Percentiles rank a stretch among this genome's conserved stretches.
Conservation (phyloP, 2,329 filamentous ascomycete species). For the Didymella sp. region DNA sequence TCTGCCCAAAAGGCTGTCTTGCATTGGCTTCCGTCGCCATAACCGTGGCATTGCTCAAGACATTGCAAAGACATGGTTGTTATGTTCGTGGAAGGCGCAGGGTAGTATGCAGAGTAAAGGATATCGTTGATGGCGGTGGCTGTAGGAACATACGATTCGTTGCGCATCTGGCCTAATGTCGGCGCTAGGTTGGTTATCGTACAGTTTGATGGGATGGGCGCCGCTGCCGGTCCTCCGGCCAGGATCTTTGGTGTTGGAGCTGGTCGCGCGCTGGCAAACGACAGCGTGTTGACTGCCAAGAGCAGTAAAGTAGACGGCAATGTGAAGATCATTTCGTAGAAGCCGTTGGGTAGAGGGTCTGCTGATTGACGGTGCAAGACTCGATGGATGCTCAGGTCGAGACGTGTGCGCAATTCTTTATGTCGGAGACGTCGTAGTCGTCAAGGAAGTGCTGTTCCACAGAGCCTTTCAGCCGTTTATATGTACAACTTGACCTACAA, state of each 20-base stretch:
- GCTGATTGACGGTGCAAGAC: neutral
- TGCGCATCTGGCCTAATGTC: constrained; percentile 4
- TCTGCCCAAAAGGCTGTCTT: constrained; percentile 48
- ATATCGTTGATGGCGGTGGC: constrained; percentile 27
- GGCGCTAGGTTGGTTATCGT: constrained; percentile 39
- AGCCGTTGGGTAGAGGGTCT: neutral
- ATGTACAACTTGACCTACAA: neutral
- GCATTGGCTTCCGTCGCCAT: constrained; percentile 46
- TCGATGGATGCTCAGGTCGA: neutral
- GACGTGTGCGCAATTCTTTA: neutral
- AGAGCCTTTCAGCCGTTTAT: neutral
- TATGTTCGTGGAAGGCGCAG: constrained; percentile 35
- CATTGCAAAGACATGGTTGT: constrained; percentile 41
- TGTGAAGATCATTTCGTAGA: neutral
- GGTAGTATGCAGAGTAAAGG: constrained; percentile 46
- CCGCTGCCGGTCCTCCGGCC: constrained; percentile 46
- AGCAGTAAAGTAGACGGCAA: neutral
- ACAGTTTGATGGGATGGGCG: constrained; percentile 48
- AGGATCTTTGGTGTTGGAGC: constrained; percentile 16
- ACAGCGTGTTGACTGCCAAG: neutral
- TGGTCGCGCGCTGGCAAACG: neutral
- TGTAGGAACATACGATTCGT: constrained; percentile 33
- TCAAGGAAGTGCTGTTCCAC: neutral
- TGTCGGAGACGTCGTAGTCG: neutral
- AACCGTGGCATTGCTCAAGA: constrained; percentile 53